Percentiles rank a stretch among this genome's conserved stretches.
Evolutionary conservation across 768 basidiomycete genomes (phyloP).

Genomic region (Boletus insuetus): DNA sequence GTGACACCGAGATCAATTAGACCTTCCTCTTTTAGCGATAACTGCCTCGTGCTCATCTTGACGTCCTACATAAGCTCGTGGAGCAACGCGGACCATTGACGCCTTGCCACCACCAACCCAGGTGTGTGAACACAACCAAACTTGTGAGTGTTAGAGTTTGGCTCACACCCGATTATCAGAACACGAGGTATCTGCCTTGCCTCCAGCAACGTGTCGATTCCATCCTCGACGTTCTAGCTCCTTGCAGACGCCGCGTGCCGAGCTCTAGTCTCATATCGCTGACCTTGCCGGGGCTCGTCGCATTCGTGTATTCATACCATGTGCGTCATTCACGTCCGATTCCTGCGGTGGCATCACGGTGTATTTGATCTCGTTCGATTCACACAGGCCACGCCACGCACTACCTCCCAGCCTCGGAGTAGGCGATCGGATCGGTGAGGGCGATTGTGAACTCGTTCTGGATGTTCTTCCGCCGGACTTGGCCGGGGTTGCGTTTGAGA

Average conservation of each 20-base stretch:
- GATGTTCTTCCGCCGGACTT: conserved; percentile 57
- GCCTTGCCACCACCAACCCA: neutral
- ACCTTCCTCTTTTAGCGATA: neutral
- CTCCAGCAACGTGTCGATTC: conserved; percentile 1
- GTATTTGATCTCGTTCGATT: neutral
- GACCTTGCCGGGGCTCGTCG: neutral
- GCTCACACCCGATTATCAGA: conserved; percentile 1
- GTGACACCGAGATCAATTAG: neutral
- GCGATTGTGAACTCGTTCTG: conserved; percentile 61
- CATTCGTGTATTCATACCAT: conserved; percentile 6
- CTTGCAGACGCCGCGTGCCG: conserved; percentile 2
- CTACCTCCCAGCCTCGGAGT: conserved; percentile 28
- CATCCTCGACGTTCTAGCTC: neutral
- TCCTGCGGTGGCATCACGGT: conserved; percentile 1
- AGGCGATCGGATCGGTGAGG: conserved; percentile 55
- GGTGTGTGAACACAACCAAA: conserved; percentile 3
- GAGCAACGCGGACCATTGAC: conserved; percentile 6
- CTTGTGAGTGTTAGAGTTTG: conserved; percentile 1
- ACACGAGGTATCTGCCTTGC: conserved; percentile 19
- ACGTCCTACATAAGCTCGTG: neutral
- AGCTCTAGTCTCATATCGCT: conserved; percentile 2
- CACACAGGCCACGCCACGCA: conserved; percentile 19
- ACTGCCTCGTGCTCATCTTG: conserved; percentile 7
- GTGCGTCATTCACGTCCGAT: conserved; percentile 8
- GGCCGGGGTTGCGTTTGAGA: conserved; percentile 55